A percentile compares a stretch with the other conserved stretches of the same genome.
Evolutionary conservation across 2,329 filamentous ascomycete species (phyloP).

Genomic region (Aspergillus phoenicis): DNA sequence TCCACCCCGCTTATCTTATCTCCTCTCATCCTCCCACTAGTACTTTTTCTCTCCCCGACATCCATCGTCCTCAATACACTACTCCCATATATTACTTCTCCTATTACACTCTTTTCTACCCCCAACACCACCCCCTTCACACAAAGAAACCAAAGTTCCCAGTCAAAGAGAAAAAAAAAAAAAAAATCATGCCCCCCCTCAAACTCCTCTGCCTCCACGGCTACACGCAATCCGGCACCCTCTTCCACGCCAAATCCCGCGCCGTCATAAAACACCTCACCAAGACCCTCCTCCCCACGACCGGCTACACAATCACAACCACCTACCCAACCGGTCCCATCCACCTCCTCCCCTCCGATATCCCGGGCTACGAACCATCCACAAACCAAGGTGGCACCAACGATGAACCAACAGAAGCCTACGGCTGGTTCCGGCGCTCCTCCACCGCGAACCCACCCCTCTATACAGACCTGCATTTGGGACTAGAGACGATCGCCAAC

Average conservation of each 20-base stretch:
- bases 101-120: too few relatives aligned
- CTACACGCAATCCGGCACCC: slow-evolving; percentile 84
- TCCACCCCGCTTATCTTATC: slow-evolving; percentile 9
- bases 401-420: slow-evolving; percentile 63
- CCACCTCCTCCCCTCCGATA: slow-evolving; percentile 64
- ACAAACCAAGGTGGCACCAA: slow-evolving; percentile 29
- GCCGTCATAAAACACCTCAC: slow-evolving; percentile 77
- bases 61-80: neutral
- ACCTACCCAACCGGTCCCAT: slow-evolving; percentile 71
- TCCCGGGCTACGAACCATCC: slow-evolving; percentile 66
- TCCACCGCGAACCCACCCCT: slow-evolving; percentile 62
- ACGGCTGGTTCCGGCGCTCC: slow-evolving; percentile 78
- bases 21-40: neutral
- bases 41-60: slow-evolving; percentile 3
- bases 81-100: neutral
- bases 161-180: neutral
- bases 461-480: slow-evolving; percentile 71
- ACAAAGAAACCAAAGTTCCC: neutral
- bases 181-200: slow-evolving; percentile 32
- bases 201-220: slow-evolving; percentile 82
- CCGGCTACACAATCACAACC: slow-evolving; percentile 56
- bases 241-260: slow-evolving; percentile 87
- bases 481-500: slow-evolving; percentile 64
- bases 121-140: too few relatives aligned
- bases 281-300: slow-evolving; percentile 66